Conservation (phyloP, 352 stramenopile genomes). For the Saprolegnia diclina region DNA sequence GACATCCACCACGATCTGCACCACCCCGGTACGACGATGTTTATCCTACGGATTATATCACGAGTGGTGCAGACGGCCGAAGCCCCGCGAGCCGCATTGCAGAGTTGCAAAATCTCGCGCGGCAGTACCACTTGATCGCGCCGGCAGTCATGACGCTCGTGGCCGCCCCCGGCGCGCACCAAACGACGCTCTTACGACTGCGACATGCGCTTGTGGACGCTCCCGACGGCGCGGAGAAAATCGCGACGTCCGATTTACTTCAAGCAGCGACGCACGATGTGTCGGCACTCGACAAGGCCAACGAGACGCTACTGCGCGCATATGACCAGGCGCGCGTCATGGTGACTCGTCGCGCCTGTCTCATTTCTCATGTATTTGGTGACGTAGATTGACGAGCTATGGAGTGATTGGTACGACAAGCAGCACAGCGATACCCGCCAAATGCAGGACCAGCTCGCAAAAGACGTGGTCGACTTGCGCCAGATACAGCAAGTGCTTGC, state of each 20-base stretch:
- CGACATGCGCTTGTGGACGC: neutral
- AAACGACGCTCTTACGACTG: neutral
- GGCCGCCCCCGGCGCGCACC: neutral
- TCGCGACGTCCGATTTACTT: neutral
- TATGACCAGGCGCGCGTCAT: constrained; percentile 18
- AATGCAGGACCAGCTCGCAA: neutral
- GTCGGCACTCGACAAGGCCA: constrained; percentile 18
- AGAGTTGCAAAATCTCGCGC: constrained; percentile 9
- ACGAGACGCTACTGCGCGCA: constrained; percentile 9
- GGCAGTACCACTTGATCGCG: constrained; percentile 6
- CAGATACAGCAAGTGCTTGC: constrained; percentile 5
- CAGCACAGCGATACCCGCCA: neutral
- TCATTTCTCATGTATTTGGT: neutral
- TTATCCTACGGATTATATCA: neutral
- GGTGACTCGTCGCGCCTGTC: neutral
- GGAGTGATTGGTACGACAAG: constrained; percentile 14
- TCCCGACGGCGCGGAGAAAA: neutral
- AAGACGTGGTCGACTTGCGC: constrained; percentile 23
- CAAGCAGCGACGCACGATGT: neutral
- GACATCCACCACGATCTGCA: constrained; percentile 1
- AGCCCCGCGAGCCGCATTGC: neutral
- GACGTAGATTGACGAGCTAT: constrained; percentile 24
- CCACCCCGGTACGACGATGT: neutral
- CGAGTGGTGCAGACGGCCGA: neutral
- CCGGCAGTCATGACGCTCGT: neutral